Conservation (phyloP, 2,329 filamentous ascomycete genomes). For the Aureobasidium lini region DNA sequence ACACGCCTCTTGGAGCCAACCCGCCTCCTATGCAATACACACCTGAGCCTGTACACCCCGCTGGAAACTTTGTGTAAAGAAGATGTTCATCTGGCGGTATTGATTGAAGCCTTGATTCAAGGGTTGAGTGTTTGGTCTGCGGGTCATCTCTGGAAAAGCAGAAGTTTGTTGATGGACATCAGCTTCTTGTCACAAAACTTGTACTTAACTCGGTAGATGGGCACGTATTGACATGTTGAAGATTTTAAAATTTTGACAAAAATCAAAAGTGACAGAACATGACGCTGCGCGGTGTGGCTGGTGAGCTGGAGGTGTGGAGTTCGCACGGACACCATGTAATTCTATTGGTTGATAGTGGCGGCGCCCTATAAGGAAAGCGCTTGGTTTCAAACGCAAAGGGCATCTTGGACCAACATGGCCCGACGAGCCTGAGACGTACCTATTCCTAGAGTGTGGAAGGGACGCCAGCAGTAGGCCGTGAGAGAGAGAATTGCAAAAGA, state of each 20-base stretch:
- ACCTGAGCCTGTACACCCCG: neutral
- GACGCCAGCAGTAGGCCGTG: neutral
- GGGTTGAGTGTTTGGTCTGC: neutral
- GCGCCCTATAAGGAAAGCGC: slow-evolving; percentile 1
- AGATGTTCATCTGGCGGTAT: neutral
- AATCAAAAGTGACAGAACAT: too few species aligned
- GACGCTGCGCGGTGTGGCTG: too few species aligned
- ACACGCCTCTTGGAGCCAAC: slow-evolving; percentile 8
- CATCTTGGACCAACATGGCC: neutral
- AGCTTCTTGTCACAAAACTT: neutral
- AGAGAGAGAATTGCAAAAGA: neutral
- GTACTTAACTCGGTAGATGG: neutral
- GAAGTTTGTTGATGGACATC: neutral
- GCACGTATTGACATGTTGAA: neutral
- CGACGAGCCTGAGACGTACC: neutral
- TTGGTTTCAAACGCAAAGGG: neutral
- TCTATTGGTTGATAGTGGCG: neutral
- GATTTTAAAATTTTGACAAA: too few species aligned
- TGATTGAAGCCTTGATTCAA: neutral
- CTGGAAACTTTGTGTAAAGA: slow-evolving; percentile 1
- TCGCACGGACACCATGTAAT: neutral
- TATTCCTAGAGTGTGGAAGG: neutral
- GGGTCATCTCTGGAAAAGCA: neutral
- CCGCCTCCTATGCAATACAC: neutral
- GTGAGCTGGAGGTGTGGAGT: neutral